Evolutionary conservation across 2,329 filamentous ascomycete species (phyloP), one percentile per base, ranked within the genome.

Genomic region (Botrytis sinoallii): DNA sequence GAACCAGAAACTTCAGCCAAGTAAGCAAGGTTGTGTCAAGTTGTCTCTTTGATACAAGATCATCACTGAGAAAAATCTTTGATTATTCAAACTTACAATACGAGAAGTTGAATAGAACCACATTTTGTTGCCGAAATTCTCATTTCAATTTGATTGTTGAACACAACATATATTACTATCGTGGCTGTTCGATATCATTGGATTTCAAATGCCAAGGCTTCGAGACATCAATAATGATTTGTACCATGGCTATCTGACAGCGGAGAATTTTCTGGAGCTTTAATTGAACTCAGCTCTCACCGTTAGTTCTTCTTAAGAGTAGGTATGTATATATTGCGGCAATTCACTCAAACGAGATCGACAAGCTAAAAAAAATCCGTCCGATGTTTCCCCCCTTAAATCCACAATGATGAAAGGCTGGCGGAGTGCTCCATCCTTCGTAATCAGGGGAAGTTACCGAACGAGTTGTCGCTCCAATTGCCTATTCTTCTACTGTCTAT

Each of bases 331-430:
- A 25, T n/a, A 55, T 55, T 55, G 35, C 52, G 35, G 35, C n/a
- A 55, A 68, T 57, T 57, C 42, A 10, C 16, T 38, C 38, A n/a
- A 25, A 29, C 16, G 10, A 32, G 35, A 68, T 57, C 18, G 48
- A 68, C n/a, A 57, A 57, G 25, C 35, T 52, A 42, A 38, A 40
- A 42, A 16, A 32, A 18, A 14, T 55, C 65, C 46, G 32, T 52
- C 48, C 66, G 66, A 68, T 40, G 32, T 68, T 42, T 40, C 44
- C 38, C 66, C 66, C 63, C 20, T 66, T 68, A 48, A 57, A 42
- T 16, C 25, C n/a, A 57, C 25, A 25, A 57, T 42, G 18, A 68
- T 57, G 48, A 68, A 57, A 57, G 25, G n/a, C 55, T 42, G 16
- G 66, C 25, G 48, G 25, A 68, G 7, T 42, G 10, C 48, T 42